Evolutionary conservation across 2,329 filamentous ascomycete species (phyloP), one percentile per base, ranked within the genome.

Genomic region (Fusarium sp.): DNA sequence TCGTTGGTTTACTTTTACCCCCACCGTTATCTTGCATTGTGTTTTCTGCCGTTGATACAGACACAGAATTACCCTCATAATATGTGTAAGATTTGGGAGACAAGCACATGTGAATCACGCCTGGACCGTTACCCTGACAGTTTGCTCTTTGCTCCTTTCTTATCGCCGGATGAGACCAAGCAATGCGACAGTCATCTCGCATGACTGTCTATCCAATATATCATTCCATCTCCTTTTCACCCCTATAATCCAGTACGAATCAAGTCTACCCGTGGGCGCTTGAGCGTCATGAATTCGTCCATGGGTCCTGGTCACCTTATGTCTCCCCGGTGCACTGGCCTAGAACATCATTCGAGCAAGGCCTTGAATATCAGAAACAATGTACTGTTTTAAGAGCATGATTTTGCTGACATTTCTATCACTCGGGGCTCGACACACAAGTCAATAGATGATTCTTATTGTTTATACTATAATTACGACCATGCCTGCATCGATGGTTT

Each of bases 41-140:
- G 38, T 47, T 47, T 46, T 40, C 32, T 45, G 49, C 51, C 30
- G 58, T 70, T 72, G 53, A 62, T 56, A 56, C 26, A 62, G 58
- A 65, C 28, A 46, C 44, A 28, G 19, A 56, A 73, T 73, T 73
- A 73, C 70, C 53, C 62, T 68, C 47, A 61, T 54, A 47, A 57
- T 71, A 73, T 72, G 68, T 58, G 70, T 73, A 73, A 73, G 51
- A 72, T 26, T 45, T 61, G 28, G 28, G 24, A 30, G 34, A 56
- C 38, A 39, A 42, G 56, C 52, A 50, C 32, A 48, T 44, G 53
- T 55, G 58, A 47, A 65, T 65, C 49, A 42, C 28, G 47, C 49
- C 65, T 63, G 65, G 55, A 34, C 50, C 51, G 54, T 68, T 55
- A 44, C 55, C 45, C 39, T 59, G 11, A 43, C 15, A 28, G 26